Base-by-base conservation (phyloP, 2,329 filamentous ascomycete genomes). In the Neopestalotiopsis rosae region DNA sequence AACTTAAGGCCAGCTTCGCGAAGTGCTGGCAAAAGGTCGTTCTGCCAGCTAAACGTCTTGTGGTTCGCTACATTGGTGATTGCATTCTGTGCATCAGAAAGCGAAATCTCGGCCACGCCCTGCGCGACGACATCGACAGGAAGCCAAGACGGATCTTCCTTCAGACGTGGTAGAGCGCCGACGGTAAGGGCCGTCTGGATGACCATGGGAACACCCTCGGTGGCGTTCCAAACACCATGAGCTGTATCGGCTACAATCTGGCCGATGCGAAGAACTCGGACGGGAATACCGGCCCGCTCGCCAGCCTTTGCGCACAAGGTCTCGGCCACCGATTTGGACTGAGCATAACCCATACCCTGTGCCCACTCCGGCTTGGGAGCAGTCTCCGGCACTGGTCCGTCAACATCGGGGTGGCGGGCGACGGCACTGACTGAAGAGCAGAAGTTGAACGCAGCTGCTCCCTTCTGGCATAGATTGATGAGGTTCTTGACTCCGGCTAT, bases 151-250 rank as follows among this genome's bases (percentile, higher is more conserved):
- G 80, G 79, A 0, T 74, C 78, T 75, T 87, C 85, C 2, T 81
- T 75, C 2, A 89, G 76, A 10, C 75, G 74, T 2, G 86, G 86
- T 4, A 88, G 76, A 0, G 79, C 76, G 0, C 83, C 82, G 1
- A 84, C 79, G 0, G 84, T 82, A 1, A 74, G 74, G 0, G 83
- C 83, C 1, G 79, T 82, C 42, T 82, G 83, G 0, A 89, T 76
- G 74, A 89, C 83, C 57, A 89, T 72, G 0, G 87, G 84, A 28
- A 88, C 86, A 0, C 85, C 86, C 70, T 88, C 86, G 0, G 79
- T 83, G 3, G 75, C 74, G 71, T 86, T 88, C 87, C 86, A 88
- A 2, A 84, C 72, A 1, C 86, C 87, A n/a, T 78, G 70, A 1
- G 76, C 65, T 0, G 80, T 84, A 71, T 88, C 85, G 1, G 81